Evolutionary conservation across 106 monocot genomes (phyloP), one percentile per base, ranked within the genome.

Genomic region (Agapanthus africanus): DNA sequence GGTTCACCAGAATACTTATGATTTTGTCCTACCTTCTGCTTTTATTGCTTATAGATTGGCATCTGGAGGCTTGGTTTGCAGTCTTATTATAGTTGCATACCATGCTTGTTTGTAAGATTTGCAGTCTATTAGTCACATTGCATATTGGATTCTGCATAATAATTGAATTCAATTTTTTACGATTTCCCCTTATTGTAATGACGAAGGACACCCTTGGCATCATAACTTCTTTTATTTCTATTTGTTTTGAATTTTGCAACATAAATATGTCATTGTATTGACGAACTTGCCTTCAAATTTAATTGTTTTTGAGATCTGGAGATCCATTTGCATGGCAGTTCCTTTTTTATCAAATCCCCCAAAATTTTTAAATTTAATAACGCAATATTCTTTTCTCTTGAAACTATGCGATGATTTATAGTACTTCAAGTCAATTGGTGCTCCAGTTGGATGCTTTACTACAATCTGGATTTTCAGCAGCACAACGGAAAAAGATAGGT

Each of bases 401-500:
- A 54, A 54, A 54, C 14, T 54, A 54, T 26, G 3, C 27, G 6
- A 19, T 57, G 28, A 25, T 63, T 65, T 74, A 16, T 72, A 88
- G 88, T 69, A 65, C 47, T 54, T 84, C 81, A 32, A 71, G 30
- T 47, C 52, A 51, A 39, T 74, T 88, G 77, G 16, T 79, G 68
- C 18, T 37, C 40, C 66, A 79, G 37, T 74, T 88, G 34, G 88
- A 88, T 79, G 70, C 78, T 61, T 69, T 88, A 54, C 63, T 76
- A 16, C 88, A 82, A 76, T 79, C 88, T 67, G 88, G 88, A 71
- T 44, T 57, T 40, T 75, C 88, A 67, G 78, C 76, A 39, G 77
- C 79, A 38, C 84, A 84, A 52, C 60, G 82, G 27, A 88, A 84
- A 79, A 88, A 88, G 71, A 88, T 67, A 69, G 88, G 88, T 88